phyloP scores from a whole-genome alignment of 2,329 filamentous ascomycete genomes.

The Chaetomiaceae sp. region DNA sequence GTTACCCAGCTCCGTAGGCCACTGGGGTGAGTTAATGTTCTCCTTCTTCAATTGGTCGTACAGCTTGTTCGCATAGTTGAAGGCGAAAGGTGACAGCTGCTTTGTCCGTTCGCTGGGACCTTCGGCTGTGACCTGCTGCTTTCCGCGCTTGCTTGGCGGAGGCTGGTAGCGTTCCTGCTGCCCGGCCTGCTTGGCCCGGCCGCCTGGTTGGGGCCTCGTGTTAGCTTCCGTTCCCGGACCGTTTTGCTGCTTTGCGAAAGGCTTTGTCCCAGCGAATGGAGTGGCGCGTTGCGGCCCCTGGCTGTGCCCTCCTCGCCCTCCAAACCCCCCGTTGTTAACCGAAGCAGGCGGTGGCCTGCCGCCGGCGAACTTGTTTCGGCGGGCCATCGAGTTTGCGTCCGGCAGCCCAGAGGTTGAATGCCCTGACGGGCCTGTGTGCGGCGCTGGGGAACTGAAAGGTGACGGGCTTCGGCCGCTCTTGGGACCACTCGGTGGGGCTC shows the following conservation, averaged over 20 bases:
- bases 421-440: background rate
- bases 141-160: background rate
- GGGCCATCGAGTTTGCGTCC: constrained; percentile 12
- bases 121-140: background rate
- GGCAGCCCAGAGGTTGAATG: background rate
- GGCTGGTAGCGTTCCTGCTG: constrained; percentile 12
- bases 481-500: background rate
- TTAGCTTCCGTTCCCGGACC: background rate
- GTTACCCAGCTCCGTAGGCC: constrained; percentile 53
- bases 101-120: constrained; percentile 25
- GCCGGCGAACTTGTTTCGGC: constrained; percentile 6
- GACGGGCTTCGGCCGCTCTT: constrained; percentile 9
- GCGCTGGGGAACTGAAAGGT: constrained; percentile 7
- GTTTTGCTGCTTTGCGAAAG: background rate
- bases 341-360: background rate
- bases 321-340: constrained; percentile 3
- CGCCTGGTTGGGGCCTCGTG: background rate
- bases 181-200: constrained; percentile 15
- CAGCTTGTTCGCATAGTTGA: constrained; percentile 46
- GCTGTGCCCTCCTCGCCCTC: constrained; percentile 7
- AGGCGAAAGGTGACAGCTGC: constrained; percentile 26
- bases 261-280: constrained; percentile 7
- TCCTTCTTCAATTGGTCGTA: constrained; percentile 51
- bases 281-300: background rate
- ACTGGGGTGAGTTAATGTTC: constrained; percentile 49